phyloP scores from a whole-genome alignment of 371 early-diverging fungal genomes.

The Mucor indicus region DNA sequence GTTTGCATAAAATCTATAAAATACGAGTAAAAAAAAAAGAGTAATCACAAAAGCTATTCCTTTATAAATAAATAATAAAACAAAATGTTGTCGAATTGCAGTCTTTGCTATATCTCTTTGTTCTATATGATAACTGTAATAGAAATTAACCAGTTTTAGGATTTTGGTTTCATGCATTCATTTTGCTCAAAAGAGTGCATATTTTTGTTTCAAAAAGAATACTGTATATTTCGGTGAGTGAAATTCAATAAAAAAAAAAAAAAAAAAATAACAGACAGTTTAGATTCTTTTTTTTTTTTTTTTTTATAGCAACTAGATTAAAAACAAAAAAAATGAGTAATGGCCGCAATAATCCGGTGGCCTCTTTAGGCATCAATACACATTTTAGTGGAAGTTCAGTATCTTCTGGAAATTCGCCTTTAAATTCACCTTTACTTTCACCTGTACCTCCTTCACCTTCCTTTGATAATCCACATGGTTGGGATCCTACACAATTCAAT shows the following conservation, averaged over 20 bases:
- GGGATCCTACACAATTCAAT: no score
- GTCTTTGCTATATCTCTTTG: no score
- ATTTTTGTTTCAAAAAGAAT: not conserved
- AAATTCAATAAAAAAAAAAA: not conserved
- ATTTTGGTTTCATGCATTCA: no score
- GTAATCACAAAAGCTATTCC: no score
- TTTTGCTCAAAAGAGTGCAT: no score
- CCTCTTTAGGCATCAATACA: constrained; percentile 23
- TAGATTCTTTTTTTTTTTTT: constrained; percentile 5
- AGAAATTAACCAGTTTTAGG: no score
- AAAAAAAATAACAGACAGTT: not conserved
- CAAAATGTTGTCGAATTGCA: no score
- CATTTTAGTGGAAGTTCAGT: constrained; percentile 27
- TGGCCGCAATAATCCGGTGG: constrained; percentile 12
- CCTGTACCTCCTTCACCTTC: constrained; percentile 24
- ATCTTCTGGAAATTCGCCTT: constrained; percentile 27
- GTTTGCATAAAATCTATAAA: no score
- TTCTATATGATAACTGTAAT: no score
- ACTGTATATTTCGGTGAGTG: not conserved
- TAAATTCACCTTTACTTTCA: constrained; percentile 33
- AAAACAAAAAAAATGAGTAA: constrained; percentile 17
- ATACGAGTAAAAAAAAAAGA: no score
- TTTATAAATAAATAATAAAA: no score
- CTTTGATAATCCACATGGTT: no score
- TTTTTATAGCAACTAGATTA: not conserved